These are phyloP conservation scores for Cryptosporidium ryanae DNA, from an alignment of 169 alveolate genomes.

Conservation along the genomic window DNA sequence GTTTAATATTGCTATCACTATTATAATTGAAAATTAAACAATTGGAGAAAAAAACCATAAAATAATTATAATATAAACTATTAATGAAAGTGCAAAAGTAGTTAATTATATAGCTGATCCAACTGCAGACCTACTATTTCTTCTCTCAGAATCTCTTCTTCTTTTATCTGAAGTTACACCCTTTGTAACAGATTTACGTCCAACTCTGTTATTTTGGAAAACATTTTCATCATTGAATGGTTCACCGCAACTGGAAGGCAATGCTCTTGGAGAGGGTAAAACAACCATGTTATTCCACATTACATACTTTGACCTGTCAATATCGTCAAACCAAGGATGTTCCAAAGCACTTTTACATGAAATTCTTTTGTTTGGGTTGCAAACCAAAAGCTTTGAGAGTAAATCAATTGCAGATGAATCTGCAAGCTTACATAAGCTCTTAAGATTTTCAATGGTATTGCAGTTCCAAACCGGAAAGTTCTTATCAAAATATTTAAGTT, in stretches of 20 bases:
- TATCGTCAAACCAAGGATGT: slow-evolving; percentile 78
- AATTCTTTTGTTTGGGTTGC: slow-evolving; percentile 76
- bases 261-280: slow-evolving; percentile 41
- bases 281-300: slow-evolving; percentile 71
- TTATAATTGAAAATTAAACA: too few relatives aligned
- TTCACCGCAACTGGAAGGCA: slow-evolving; percentile 5
- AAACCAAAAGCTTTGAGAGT: slow-evolving; percentile 68
- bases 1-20: too few relatives aligned
- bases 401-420: slow-evolving; percentile 74
- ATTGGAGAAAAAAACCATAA: too few relatives aligned
- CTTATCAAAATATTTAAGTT: slow-evolving; percentile 64
- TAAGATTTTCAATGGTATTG: slow-evolving; percentile 47
- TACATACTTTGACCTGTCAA: slow-evolving; percentile 57
- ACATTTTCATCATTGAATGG: slow-evolving; percentile 59
- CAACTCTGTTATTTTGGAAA: slow-evolving; percentile 39
- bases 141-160: slow-evolving; percentile 68
- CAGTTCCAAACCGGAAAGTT: slow-evolving; percentile 68
- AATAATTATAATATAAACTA: too few relatives aligned
- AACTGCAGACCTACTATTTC: slow-evolving; percentile 26
- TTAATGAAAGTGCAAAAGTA: neutral
- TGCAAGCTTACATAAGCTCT: slow-evolving; percentile 58
- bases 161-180: slow-evolving; percentile 51
- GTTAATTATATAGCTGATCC: slow-evolving; percentile 11
- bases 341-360: slow-evolving; percentile 75
- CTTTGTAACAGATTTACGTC: slow-evolving; percentile 38